Evolutionary conservation across 345 rosid species (phyloP).

Genomic region (Xanthoceras sorbifolium): DNA sequence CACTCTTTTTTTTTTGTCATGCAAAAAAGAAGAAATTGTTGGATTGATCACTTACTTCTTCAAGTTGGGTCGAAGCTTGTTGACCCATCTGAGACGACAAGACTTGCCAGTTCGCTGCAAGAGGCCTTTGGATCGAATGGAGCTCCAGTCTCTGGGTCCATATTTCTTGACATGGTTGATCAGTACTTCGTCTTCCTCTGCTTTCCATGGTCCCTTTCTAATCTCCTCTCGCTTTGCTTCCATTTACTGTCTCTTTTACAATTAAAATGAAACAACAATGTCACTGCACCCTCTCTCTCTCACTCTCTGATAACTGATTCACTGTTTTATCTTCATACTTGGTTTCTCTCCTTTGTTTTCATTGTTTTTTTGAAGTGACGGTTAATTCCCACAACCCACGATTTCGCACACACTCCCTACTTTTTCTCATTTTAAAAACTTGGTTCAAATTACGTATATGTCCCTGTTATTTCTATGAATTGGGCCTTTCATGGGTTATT

Average conservation of each 20-base stretch:
- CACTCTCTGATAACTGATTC: too few species aligned
- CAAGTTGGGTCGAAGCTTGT: conserved; percentile 90
- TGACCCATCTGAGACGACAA: conserved; percentile 98
- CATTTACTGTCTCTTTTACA: conserved; percentile 22
- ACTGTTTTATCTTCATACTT: too few species aligned
- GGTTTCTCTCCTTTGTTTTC: too few species aligned
- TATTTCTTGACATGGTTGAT: conserved; percentile 67
- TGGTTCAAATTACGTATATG: too few species aligned
- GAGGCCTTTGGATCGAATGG: conserved; percentile 99
- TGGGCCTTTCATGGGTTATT: too few species aligned
- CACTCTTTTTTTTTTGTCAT: not conserved
- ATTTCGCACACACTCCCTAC: too few species aligned
- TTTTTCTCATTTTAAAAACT: too few species aligned
- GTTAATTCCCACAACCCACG: too few species aligned
- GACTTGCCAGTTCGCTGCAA: conserved; percentile 87
- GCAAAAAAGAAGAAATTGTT: not conserved
- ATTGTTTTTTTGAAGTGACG: too few species aligned
- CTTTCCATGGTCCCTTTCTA: conserved; percentile 93
- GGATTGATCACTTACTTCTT: conserved; percentile 48
- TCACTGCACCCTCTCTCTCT: too few species aligned
- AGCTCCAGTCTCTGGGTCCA: conserved; percentile 98
- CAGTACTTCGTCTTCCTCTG: conserved; percentile 84
- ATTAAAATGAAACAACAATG: too few species aligned
- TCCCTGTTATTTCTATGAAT: too few species aligned
- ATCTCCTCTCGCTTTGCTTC: conserved; percentile 50